Percentiles rank a stretch among this genome's conserved stretches.
phyloP scores from a whole-genome alignment of 495 filamentous ascomycete species.

The Lepraria neglecta region DNA sequence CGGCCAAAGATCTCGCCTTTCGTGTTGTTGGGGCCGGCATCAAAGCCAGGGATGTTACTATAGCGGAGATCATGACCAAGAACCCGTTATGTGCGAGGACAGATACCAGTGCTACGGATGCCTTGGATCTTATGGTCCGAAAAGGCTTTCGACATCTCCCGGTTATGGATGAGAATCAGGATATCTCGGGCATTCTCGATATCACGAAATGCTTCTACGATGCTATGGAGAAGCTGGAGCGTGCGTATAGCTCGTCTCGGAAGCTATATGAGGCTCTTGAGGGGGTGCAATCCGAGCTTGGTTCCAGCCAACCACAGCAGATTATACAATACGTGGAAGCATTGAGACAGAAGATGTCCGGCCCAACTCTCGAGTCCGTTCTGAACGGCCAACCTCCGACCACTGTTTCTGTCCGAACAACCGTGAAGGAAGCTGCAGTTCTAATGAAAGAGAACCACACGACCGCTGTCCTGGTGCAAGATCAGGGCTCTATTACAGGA shows the following conservation, averaged over 20 bases:
- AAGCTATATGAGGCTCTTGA: slow-evolving; percentile 96
- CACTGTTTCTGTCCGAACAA: slow-evolving; percentile 90
- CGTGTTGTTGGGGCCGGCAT: slow-evolving; percentile 90
- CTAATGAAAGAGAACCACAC: slow-evolving; percentile 99
- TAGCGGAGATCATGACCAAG: slow-evolving; percentile 99
- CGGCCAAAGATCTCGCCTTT: slow-evolving; percentile 97
- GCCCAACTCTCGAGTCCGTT: slow-evolving; percentile 90
- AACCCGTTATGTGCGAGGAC: slow-evolving; percentile 96
- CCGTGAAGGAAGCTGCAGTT: slow-evolving; percentile 88
- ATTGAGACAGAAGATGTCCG: slow-evolving; percentile 91
- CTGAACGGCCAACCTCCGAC: slow-evolving; percentile 85
- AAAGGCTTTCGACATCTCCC: slow-evolving; percentile 97
- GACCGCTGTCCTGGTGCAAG: slow-evolving; percentile 91
- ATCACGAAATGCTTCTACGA: slow-evolving; percentile 99
- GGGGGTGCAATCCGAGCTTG: slow-evolving; percentile 96
- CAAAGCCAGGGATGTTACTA: slow-evolving; percentile 82
- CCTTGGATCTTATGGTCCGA: slow-evolving; percentile 92
- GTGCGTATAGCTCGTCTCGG: slow-evolving; percentile 90
- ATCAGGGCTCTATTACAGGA: slow-evolving; percentile 93
- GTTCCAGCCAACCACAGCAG: slow-evolving; percentile 93
- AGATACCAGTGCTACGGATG: slow-evolving; percentile 96
- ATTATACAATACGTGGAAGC: slow-evolving; percentile 99
- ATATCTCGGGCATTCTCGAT: slow-evolving; percentile 96
- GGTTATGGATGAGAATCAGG: slow-evolving; percentile 99
- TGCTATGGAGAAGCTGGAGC: slow-evolving; percentile 98